These are phyloP conservation scores for Babesia ovata DNA, from an alignment of 169 alveolate species.

Conservation along the genomic window DNA sequence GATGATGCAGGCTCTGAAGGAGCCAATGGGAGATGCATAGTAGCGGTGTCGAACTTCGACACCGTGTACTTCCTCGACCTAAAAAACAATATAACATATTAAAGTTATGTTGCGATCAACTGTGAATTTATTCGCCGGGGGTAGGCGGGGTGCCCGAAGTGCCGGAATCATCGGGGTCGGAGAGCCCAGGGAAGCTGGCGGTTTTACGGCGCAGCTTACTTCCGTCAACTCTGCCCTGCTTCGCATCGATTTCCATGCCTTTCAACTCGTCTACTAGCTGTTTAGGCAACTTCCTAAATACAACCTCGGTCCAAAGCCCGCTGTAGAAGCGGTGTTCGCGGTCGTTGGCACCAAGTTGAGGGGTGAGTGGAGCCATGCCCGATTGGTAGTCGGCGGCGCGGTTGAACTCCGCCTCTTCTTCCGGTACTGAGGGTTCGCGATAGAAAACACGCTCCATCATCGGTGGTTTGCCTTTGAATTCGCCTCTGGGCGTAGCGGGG, in stretches of 20 bases:
- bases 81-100: not conserved
- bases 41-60: slow-evolving; percentile 24
- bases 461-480: slow-evolving; percentile 43
- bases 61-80: slow-evolving; percentile 3
- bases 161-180: not conserved
- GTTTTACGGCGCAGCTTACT: not conserved
- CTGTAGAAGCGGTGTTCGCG: slow-evolving; percentile 37
- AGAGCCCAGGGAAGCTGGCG: not conserved
- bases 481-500: slow-evolving; percentile 47
- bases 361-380: slow-evolving; percentile 4
- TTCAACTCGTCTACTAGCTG: slow-evolving; percentile 39
- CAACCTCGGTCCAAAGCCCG: slow-evolving; percentile 49
- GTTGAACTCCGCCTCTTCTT: slow-evolving; percentile 12
- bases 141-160: not conserved
- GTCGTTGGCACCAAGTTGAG: slow-evolving; percentile 10
- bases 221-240: slow-evolving; percentile 33
- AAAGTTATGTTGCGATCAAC: not conserved
- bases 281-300: slow-evolving; percentile 23
- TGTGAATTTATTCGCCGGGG: not conserved
- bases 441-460: slow-evolving; percentile 22
- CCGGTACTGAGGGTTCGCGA: not conserved
- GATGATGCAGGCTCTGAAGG: not conserved
- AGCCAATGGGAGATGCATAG: not conserved
- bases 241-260: slow-evolving; percentile 46
- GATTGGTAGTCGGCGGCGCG: slow-evolving; percentile 39